phyloP scores from a whole-genome alignment of 192 early-diverging fungal species.

The Podila verticillata region DNA sequence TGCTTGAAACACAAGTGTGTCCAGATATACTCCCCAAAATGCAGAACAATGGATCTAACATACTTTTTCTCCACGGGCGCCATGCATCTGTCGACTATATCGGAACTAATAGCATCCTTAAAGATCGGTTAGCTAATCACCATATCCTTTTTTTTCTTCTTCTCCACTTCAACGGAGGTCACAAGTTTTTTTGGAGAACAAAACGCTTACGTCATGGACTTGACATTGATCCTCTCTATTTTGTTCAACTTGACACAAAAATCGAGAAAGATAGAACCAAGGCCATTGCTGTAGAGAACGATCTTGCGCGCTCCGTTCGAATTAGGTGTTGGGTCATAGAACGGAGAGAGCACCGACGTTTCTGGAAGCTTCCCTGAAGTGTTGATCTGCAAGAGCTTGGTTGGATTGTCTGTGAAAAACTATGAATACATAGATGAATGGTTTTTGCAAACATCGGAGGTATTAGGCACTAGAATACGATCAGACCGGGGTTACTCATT shows the following conservation, averaged over 20 bases:
- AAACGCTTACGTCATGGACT: not conserved
- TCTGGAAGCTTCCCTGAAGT: not conserved
- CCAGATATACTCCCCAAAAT: no score
- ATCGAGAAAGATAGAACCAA: slow-evolving; percentile 1
- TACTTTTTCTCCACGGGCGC: not conserved
- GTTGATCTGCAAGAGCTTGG: slow-evolving; percentile 7
- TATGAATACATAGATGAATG: not conserved
- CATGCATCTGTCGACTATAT: not conserved
- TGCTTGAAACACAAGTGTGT: no score
- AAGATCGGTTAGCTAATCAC: not conserved
- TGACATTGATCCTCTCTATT: not conserved
- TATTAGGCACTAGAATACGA: not conserved
- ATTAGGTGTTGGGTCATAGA: slow-evolving; percentile 18
- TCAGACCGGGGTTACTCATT: not conserved
- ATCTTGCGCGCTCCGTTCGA: slow-evolving; percentile 9
- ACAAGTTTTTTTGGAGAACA: not conserved
- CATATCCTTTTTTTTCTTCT: no score
- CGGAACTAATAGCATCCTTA: not conserved
- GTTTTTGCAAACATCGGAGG: no score
- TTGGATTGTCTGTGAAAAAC: slow-evolving; percentile 1
- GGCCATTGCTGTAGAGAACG: not conserved
- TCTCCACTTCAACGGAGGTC: not conserved
- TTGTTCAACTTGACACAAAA: slow-evolving; percentile 4
- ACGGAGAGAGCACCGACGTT: slow-evolving; percentile 5
- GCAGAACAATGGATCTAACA: not conserved